Evolutionary conservation across 257 asterid genomes (phyloP), one percentile per base, ranked within the genome.

Genomic region (Nicotiana obtusifolia): DNA sequence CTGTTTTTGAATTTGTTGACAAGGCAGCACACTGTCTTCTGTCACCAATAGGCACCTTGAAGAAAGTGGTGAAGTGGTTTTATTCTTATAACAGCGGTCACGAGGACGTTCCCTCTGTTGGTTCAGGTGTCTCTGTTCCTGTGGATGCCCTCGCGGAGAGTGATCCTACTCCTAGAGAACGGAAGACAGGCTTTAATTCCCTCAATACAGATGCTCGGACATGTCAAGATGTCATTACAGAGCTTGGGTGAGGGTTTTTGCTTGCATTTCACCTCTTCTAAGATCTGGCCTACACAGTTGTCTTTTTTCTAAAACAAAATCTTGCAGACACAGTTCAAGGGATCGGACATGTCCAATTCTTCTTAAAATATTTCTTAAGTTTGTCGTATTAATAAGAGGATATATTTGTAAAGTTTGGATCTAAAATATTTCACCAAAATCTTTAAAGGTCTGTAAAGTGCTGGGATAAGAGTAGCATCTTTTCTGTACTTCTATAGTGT

Each of bases 171-270:
- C 97, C 93, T 82, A 60, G 85, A 60, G 93, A 91, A 87, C 87
- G 84, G 92, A 90, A 86, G 83, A 88, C 89, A 2, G 77, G 85
- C 67, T 83, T 88, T 83, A 86, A 82, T 84, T 76, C 91, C 82
- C 93, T 96, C 81, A 93, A 96, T 83, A 94, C 99, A 68, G 99
- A 96, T 89, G 97, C 98, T 79, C 91, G 99, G 86, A 96, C 99
- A 22, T 96, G 99, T 88, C 88, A 85, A 86, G 99, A 96, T 89
- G 98, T 94, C 87, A 94, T 96, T 82, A 94, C 94, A 6, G 98
- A 94, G 90, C 97, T 94, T 67, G 99, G 99, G 99, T 96, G 89
- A 87, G 78, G 64, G 80, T 64, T 84, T 47, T 4, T 77, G 56
- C 77, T 64, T 47, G 61, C 66, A 65, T 65, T 14, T 14, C 17